Conservation (phyloP, 2,329 filamentous ascomycete genomes). For the Sclerotinia spermophila region DNA sequence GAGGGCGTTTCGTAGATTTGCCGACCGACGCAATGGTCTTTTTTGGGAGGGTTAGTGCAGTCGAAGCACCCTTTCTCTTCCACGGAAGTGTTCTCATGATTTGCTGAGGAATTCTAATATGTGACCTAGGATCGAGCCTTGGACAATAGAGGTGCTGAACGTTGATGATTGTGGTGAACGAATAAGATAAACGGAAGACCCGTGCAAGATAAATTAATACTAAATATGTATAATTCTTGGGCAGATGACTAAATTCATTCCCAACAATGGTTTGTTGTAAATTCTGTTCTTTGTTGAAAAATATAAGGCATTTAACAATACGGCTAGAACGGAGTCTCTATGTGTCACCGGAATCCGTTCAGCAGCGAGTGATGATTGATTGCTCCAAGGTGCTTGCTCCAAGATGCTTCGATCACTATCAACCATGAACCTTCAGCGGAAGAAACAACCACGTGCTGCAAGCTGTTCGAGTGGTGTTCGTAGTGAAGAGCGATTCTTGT, state of each 20-base stretch:
- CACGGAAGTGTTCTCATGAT: constrained; percentile 34
- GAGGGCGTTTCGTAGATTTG: constrained; percentile 22
- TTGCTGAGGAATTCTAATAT: neutral
- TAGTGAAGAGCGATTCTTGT: neutral
- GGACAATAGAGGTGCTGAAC: neutral
- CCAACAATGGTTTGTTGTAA: neutral
- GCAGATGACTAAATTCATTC: neutral
- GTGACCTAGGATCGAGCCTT: neutral
- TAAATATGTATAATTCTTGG: neutral
- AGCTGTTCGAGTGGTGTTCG: neutral
- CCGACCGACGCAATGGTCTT: constrained; percentile 2
- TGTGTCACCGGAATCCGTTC: too few species aligned
- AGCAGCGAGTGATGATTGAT: neutral
- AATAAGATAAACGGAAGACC: neutral
- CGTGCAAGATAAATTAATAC: neutral
- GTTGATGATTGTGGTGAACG: neutral
- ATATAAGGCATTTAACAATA: neutral
- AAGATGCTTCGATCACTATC: neutral
- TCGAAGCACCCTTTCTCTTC: constrained; percentile 19
- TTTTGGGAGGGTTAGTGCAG: constrained; percentile 16
- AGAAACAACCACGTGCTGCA: neutral
- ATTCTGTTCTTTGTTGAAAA: neutral
- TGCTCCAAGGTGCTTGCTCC: neutral
- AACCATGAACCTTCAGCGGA: neutral
- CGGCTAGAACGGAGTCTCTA: neutral